A percentile compares a stretch with the other conserved stretches of the same genome.
These are phyloP conservation scores for Tylopilus sp. DNA, from an alignment of 768 basidiomycete genomes.

Conservation along the genomic window DNA sequence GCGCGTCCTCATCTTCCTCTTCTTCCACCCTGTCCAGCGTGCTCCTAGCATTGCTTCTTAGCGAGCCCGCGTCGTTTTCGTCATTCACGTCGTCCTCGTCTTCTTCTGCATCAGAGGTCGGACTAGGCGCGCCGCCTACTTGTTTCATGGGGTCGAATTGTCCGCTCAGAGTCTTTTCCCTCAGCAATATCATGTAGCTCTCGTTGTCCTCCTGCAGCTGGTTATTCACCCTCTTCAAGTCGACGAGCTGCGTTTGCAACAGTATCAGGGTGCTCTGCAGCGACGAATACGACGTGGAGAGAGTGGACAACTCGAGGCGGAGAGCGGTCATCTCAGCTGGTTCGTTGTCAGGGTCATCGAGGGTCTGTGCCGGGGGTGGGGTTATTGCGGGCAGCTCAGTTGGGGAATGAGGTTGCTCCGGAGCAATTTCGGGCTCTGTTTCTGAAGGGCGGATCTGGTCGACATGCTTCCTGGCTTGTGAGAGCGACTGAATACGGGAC, in stretches of 20 bases:
- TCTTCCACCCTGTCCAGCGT: slow-evolving; percentile 65
- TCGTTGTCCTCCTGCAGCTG: slow-evolving; percentile 95
- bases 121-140: slow-evolving; percentile 48
- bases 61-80: slow-evolving; percentile 49
- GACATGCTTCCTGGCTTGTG: slow-evolving; percentile 58
- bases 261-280: slow-evolving; percentile 83
- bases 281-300: slow-evolving; percentile 81
- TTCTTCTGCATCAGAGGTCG: slow-evolving; percentile 38
- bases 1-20: slow-evolving; percentile 38
- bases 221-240: slow-evolving; percentile 84
- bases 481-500: slow-evolving; percentile 80
- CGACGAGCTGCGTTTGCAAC: slow-evolving; percentile 78
- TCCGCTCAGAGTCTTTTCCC: slow-evolving; percentile 88
- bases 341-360: slow-evolving; percentile 66
- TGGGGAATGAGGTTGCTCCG: slow-evolving; percentile 32
- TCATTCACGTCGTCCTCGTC: slow-evolving; percentile 32
- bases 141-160: slow-evolving; percentile 76
- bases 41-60: slow-evolving; percentile 55
- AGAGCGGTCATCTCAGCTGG: slow-evolving; percentile 88
- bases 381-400: slow-evolving; percentile 23
- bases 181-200: slow-evolving; percentile 89
- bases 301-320: slow-evolving; percentile 77
- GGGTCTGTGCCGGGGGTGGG: slow-evolving; percentile 39
- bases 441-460: slow-evolving; percentile 35
- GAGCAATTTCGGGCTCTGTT: slow-evolving; percentile 40